Evolutionary conservation across 257 asterid genomes (phyloP).

Genomic region (Coffea canephora): DNA sequence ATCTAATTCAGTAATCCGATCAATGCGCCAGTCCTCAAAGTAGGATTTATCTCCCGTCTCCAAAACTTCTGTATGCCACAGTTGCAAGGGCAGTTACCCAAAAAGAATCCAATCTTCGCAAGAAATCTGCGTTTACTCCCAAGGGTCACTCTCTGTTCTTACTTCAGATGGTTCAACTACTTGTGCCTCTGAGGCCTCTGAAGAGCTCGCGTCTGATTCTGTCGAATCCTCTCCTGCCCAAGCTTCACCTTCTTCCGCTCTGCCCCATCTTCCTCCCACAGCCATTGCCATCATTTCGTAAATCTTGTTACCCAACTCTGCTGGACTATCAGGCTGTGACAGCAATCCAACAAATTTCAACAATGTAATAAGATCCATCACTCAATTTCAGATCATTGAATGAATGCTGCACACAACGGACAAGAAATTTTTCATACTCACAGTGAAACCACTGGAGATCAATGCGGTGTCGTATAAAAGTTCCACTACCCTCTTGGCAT

Average conservation of each 20-base stretch:
- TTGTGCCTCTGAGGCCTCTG: slow-evolving; percentile 41
- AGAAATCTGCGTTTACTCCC: slow-evolving; percentile 44
- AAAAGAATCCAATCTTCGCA: not conserved
- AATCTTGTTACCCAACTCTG: slow-evolving; percentile 92
- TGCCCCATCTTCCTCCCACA: slow-evolving; percentile 98
- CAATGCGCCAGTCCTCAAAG: not conserved
- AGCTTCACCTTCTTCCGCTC: slow-evolving; percentile 51
- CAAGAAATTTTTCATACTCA: slow-evolving; percentile 30
- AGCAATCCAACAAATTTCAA: not conserved
- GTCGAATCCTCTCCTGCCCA: slow-evolving; percentile 21
- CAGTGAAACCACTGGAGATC: slow-evolving; percentile 95
- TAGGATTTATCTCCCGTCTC: not conserved
- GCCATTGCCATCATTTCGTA: slow-evolving; percentile 99
- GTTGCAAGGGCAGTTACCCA: not conserved
- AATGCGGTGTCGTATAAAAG: slow-evolving; percentile 85
- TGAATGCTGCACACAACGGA: not conserved
- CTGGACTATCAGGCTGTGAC: slow-evolving; percentile 90
- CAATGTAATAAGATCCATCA: not conserved
- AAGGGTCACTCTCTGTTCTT: slow-evolving; percentile 83
- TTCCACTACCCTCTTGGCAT: slow-evolving; percentile 89
- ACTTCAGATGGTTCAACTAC: slow-evolving; percentile 90
- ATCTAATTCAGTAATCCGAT: not conserved
- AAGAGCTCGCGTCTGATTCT: slow-evolving; percentile 30
- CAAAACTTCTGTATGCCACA: not conserved
- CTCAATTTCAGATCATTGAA: not conserved